phyloP scores from a whole-genome alignment of 176 grass and related monocot genomes.

The sorghum (Sorghum bicolor) region Sorghum_bicolor_NCBIv3 NC_012871.2:72131001-72131500 shows the following conservation, averaged over 20 bases:
- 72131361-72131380: neutral
- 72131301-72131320: slow-evolving; percentile 12
- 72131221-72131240: slow-evolving; percentile 3
- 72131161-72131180: neutral
- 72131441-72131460: too few species aligned
- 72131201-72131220: slow-evolving; percentile 16
- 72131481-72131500: neutral
- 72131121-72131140: neutral
- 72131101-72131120: neutral
- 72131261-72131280: slow-evolving; percentile 14
- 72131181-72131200: neutral
- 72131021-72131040: neutral
- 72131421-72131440: neutral
- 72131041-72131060: neutral
- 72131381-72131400: neutral
- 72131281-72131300: slow-evolving; percentile 15
- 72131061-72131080: neutral
- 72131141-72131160: neutral
- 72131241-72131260: neutral
- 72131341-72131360: neutral
- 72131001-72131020: neutral
- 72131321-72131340: neutral
- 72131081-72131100: slow-evolving; percentile 1
- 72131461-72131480: neutral
- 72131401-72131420: neutral